Percentiles rank a stretch among this genome's conserved stretches.
phyloP scores from a whole-genome alignment of 2,329 filamentous ascomycete species.

The Tricladium varicosporioides region DNA sequence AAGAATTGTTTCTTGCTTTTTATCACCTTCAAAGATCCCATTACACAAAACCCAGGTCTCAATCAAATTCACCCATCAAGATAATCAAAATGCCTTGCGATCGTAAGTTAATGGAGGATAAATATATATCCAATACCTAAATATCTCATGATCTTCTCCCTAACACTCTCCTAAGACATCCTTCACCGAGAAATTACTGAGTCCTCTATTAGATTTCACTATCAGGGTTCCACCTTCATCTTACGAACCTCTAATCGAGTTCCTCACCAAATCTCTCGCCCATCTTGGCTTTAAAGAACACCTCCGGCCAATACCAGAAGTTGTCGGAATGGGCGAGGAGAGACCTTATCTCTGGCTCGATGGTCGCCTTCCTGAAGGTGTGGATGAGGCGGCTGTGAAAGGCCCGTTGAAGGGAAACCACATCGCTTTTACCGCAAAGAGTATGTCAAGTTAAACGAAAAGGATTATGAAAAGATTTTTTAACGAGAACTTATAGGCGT shows the following conservation, averaged over 20 bases:
- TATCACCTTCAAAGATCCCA: no score
- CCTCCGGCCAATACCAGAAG: conserved; percentile 10
- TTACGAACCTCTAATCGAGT: conserved; percentile 13
- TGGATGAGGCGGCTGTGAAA: neutral
- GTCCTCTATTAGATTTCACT: no score
- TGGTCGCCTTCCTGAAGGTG: neutral
- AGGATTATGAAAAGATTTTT: no score
- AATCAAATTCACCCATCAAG: no score
- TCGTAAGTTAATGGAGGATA: no score
- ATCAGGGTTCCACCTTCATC: conserved; percentile 15
- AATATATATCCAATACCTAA: no score
- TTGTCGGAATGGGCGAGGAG: conserved; percentile 16
- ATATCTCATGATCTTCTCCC: no score
- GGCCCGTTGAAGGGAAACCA: conserved; percentile 8
- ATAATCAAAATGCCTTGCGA: conserved; percentile 17
- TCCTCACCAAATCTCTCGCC: conserved; percentile 17
- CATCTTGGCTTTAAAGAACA: conserved; percentile 17
- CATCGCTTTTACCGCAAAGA: conserved; percentile 19
- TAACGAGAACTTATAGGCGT: no score
- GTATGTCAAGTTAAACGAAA: conserved; percentile 9
- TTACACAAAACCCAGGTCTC: no score
- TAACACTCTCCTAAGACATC: no score
- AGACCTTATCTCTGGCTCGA: conserved; percentile 17
- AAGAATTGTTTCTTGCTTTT: no score
- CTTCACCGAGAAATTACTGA: no score